phyloP scores from a whole-genome alignment of 257 asterid species.

The Fraxinus quadrangulata region DNA sequence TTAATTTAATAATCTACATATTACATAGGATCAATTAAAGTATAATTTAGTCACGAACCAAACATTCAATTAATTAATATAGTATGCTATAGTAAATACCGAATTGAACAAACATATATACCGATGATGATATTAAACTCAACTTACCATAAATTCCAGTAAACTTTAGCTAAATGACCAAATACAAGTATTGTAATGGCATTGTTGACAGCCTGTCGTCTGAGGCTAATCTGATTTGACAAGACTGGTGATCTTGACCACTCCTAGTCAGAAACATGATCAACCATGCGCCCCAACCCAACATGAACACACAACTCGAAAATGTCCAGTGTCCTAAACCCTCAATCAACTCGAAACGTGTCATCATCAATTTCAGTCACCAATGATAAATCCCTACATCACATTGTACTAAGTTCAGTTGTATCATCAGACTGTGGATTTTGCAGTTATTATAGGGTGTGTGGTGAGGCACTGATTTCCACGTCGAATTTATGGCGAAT shows the following conservation, averaged over 20 bases:
- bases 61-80: too few species aligned
- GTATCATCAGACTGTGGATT: constrained; percentile 19
- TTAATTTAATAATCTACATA: too few species aligned
- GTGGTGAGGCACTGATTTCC: constrained; percentile 40
- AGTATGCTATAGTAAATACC: too few species aligned
- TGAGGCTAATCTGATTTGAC: constrained; percentile 46
- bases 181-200: background rate
- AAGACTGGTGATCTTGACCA: constrained; percentile 56
- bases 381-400: constrained; percentile 32
- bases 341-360: constrained; percentile 33
- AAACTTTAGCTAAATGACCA: too few species aligned
- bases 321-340: background rate
- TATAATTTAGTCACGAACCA: too few species aligned
- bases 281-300: background rate
- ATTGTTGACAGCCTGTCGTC: constrained; percentile 14
- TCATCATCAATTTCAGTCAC: constrained; percentile 19
- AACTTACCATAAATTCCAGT: too few species aligned
- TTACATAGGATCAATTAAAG: too few species aligned
- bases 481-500: constrained; percentile 26
- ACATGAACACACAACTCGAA: background rate
- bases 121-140: too few species aligned
- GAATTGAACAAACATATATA: too few species aligned
- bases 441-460: constrained; percentile 17
- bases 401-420: constrained; percentile 27
- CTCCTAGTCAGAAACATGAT: constrained; percentile 40